Evolutionary conservation across 2,329 filamentous ascomycete genomes (phyloP).

Genomic region (Lachnellula arida): DNA sequence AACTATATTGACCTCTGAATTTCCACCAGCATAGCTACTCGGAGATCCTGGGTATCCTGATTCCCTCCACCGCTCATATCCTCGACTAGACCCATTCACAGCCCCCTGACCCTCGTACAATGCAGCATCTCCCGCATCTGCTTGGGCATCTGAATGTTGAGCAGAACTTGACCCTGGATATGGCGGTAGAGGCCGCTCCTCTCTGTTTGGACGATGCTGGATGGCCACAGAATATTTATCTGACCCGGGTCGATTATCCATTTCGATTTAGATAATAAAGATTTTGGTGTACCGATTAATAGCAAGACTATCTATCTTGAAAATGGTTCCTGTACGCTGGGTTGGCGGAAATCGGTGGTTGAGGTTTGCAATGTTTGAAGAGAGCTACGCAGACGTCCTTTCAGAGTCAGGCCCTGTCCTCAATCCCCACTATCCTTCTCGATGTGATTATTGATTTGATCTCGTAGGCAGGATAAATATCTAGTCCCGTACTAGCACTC

Average conservation of each 20-base stretch:
- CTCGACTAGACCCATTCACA: background rate
- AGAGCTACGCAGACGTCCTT: background rate
- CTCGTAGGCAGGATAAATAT: too few relatives aligned
- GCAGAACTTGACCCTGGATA: background rate
- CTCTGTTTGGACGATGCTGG: background rate
- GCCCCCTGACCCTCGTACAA: background rate
- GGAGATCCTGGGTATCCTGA: slow-evolving; percentile 1
- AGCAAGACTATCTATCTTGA: too few relatives aligned
- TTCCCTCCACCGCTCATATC: slow-evolving; percentile 7
- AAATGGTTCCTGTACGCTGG: too few relatives aligned
- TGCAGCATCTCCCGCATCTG: background rate
- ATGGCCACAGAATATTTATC: background rate
- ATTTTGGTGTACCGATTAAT: background rate
- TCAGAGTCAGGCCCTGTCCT: background rate
- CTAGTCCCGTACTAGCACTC: too few relatives aligned
- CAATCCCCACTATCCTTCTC: background rate
- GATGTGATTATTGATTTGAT: too few relatives aligned
- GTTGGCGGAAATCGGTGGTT: too few relatives aligned
- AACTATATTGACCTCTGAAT: background rate
- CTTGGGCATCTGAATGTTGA: background rate
- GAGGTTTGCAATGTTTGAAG: background rate
- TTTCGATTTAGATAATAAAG: background rate
- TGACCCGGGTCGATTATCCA: background rate
- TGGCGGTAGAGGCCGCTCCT: slow-evolving; percentile 7
- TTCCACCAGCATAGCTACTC: background rate